A percentile compares a stretch with the other conserved stretches of the same genome.
phyloP scores from a whole-genome alignment of 164 flowering plant genomes.

The Piper longum region DNA sequence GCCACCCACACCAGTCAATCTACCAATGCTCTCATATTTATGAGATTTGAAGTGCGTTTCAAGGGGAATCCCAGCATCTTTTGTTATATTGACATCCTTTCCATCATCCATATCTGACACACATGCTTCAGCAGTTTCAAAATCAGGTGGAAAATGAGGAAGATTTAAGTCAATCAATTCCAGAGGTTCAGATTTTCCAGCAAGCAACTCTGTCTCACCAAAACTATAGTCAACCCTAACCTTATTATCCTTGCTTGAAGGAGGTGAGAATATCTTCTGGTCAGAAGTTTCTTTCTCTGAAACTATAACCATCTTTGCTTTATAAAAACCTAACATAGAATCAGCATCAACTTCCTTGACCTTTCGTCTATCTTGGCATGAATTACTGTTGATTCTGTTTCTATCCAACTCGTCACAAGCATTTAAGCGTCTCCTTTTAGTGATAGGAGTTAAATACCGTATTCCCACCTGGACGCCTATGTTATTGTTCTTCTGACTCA shows the following conservation, averaged over 20 bases:
- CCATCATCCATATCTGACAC: slow-evolving; percentile 6
- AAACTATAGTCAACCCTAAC: slow-evolving; percentile 10
- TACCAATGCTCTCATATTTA: slow-evolving; percentile 1
- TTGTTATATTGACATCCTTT: slow-evolving; percentile 7
- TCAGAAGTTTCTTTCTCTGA: slow-evolving; percentile 8
- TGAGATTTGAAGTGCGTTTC: background rate
- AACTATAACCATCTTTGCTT: slow-evolving; percentile 7
- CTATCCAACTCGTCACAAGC: slow-evolving; percentile 22
- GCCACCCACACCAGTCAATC: slow-evolving; percentile 8
- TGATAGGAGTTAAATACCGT: slow-evolving; percentile 19
- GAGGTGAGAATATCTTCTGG: slow-evolving; percentile 15
- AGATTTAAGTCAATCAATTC: slow-evolving; percentile 37
- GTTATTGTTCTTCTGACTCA: slow-evolving; percentile 18
- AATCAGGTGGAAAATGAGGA: slow-evolving; percentile 22
- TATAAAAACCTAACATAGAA: slow-evolving; percentile 8
- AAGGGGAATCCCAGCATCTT: slow-evolving; percentile 1
- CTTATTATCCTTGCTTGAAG: slow-evolving; percentile 15
- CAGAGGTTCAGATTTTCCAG: slow-evolving; percentile 12
- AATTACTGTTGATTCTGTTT: slow-evolving; percentile 3
- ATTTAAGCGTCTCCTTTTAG: slow-evolving; percentile 27
- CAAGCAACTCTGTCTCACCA: slow-evolving; percentile 7
- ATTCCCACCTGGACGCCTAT: slow-evolving; percentile 11
- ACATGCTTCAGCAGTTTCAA: slow-evolving; percentile 19
- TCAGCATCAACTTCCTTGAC: slow-evolving; percentile 13
- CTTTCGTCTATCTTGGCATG: slow-evolving; percentile 3